Base-by-base conservation (phyloP, 1,284 basidiomycete species). In the Boletus smithii region DNA sequence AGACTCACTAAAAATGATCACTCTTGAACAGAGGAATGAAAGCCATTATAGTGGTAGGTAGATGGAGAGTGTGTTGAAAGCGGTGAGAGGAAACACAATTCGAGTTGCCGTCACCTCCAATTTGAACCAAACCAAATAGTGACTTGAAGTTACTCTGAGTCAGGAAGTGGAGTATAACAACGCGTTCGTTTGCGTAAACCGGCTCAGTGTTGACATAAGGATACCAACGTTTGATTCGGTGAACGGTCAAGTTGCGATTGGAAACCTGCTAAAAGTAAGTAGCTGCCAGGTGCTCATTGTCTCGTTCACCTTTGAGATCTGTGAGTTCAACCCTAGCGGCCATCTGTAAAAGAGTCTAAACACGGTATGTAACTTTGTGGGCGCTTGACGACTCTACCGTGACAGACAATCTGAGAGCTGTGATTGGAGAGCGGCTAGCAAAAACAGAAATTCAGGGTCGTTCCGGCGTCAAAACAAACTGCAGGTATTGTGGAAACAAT, bases 1-100 rank as follows among this genome's bases (percentile, higher is more conserved):
- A 8, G 22, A 34, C 63, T 48, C 39, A 68, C 65, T 22, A 23
- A 63, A 62, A n/a, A 53, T 4, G 23, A 45, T 33, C 7, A 30
- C 24, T 44, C 62, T 8, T 61, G 36, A 68, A 22, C 23, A 42
- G 54, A 48, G 57, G 52, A 55, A 63, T 46, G 62, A 54, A 16
- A 13, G 53, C 50, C 59, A 62, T 61, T 37, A 44, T 55, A n/a
- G n/a, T n/a, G n/a, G n/a, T n/a, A n/a, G n/a, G n/a, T n/a, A n/a
- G n/a, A n/a, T n/a, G n/a, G n/a, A n/a, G n/a, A n/a, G n/a, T 5
- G 8, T 18, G 7, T 11, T 29, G n/a, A 39, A 31, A 18, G 36
- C 1, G 18, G 24, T 46, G 40, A 35, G 36, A 46, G 23, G 20
- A 33, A 49, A 13, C n/a, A 34, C 23, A 23, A 44, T 9, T 8